phyloP scores from a whole-genome alignment of 2,329 filamentous ascomycete genomes.

The Fusarium brevicatenulatum region DNA sequence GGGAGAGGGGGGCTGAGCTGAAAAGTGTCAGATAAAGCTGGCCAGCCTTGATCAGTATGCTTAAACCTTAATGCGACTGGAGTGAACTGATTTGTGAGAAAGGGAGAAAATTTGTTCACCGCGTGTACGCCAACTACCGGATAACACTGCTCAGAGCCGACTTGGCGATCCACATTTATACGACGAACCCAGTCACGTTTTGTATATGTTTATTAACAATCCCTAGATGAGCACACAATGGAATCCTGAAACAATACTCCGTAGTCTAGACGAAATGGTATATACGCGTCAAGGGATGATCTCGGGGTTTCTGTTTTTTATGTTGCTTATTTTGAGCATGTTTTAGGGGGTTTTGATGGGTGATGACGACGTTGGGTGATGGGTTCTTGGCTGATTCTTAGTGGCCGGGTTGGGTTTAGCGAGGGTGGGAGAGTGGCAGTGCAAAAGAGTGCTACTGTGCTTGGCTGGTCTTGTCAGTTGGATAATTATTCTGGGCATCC shows the following conservation, averaged over 20 bases:
- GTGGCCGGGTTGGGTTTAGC: conserved; percentile 12
- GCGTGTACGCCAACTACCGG: conserved; percentile 9
- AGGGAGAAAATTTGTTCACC: conserved; percentile 1
- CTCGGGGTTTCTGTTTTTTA: not conserved
- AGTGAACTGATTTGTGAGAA: not conserved
- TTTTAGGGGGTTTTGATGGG: not conserved
- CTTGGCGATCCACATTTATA: conserved; percentile 26
- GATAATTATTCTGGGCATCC: not conserved
- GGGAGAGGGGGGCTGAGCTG: not conserved
- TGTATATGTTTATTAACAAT: not conserved
- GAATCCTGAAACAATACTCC: not conserved
- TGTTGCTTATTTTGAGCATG: not conserved
- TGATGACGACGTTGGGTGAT: not conserved
- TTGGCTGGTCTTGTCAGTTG: conserved; percentile 4
- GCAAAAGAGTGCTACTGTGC: conserved; percentile 4
- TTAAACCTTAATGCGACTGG: not conserved
- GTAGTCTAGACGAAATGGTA: not conserved
- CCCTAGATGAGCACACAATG: not conserved
- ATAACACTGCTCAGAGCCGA: conserved; percentile 13
- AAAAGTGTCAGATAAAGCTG: not conserved
- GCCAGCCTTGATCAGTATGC: not conserved
- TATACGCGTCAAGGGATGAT: not conserved
- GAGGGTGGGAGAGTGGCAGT: conserved; percentile 11
- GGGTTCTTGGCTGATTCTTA: not conserved
- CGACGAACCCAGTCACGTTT: conserved; percentile 17